These are phyloP conservation scores for Saturnispora sanitii DNA, from an alignment of 805 yeast species.

Conservation along the genomic window DNA sequence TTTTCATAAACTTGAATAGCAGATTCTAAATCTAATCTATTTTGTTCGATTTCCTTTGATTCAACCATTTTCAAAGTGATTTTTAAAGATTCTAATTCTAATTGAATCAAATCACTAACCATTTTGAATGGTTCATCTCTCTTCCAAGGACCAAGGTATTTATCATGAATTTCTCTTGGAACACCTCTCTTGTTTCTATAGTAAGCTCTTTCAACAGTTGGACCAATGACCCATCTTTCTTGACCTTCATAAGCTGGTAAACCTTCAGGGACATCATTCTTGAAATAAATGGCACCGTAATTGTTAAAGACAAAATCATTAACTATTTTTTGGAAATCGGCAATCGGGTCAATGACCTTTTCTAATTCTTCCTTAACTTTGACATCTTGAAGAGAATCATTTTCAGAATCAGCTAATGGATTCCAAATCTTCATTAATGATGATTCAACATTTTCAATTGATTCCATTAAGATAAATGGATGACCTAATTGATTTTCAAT, in stretches of 20 bases:
- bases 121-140: conserved; percentile 49
- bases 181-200: conserved; percentile 57
- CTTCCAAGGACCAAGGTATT: conserved; percentile 72
- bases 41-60: conserved; percentile 33
- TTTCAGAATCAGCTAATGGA: conserved; percentile 45
- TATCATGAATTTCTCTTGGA: conserved; percentile 38
- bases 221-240: conserved; percentile 83
- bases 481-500: conserved; percentile 52
- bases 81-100: conserved; percentile 55
- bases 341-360: conserved; percentile 60
- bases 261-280: conserved; percentile 46
- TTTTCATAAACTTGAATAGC: conserved; percentile 56
- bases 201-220: conserved; percentile 70
- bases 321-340: conserved; percentile 33
- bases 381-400: conserved; percentile 42
- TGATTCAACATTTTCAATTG: conserved; percentile 57
- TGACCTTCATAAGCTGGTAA: conserved; percentile 50
- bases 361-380: conserved; percentile 40
- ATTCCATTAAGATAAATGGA: conserved; percentile 79
- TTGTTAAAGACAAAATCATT: conserved; percentile 48
- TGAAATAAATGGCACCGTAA: conserved; percentile 77
- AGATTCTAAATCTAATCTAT: conserved; percentile 33
- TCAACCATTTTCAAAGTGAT: conserved; percentile 45
- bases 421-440: conserved; percentile 80
- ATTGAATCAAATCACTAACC: conserved; percentile 50